Base-by-base conservation (phyloP, 257 asterid species). In the Rubia yunnanensis region DNA sequence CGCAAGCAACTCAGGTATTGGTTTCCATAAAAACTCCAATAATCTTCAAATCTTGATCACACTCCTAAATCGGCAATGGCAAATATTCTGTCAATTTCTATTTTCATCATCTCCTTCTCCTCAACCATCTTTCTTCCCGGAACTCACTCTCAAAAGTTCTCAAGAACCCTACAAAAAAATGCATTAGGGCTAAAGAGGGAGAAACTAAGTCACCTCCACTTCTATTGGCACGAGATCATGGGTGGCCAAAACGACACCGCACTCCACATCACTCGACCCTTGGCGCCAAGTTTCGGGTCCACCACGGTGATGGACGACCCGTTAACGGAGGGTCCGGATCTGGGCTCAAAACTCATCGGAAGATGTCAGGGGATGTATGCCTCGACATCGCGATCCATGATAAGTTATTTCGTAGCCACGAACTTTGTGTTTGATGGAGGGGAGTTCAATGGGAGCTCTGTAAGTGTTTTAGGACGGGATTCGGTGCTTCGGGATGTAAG, bases 281-380 rank as follows among this genome's bases (percentile, higher is more conserved):
- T 3, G 67, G 67, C 28, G 72, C 73, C 3, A 28, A 68, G 10
- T 3, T 41, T 20, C 4, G 78, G 82, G 6, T 53, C 75, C 65
- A 46, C 15, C 34, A 73, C 78, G 7, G 50, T 79, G 65, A 64
- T 79, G 23, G 81, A 76, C 36, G 74, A 79, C 60, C 80, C 81
- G 2, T 59, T 79, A 11, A 79, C 83, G 0, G 63, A n/a, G 5
- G 74, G 74, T 1, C 78, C 79, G 0, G 55, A 66, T 3, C 34
- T 57, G 20, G 65, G 62, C 7, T 79, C 81, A 5, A 68, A 69
- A 17, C n/a, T 64, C 8, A 76, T 80, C 15, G 84, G 81, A 18
- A 34, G 73, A 54, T 72, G 75, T 1, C 75, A 80, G 31, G 79
- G 81, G 3, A 52, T 80, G 1, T 77, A 76, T n/a, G 77, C 76